Evolutionary conservation across 2,329 filamentous ascomycete species (phyloP).

Genomic region (Hymenoscyphus salicellus): DNA sequence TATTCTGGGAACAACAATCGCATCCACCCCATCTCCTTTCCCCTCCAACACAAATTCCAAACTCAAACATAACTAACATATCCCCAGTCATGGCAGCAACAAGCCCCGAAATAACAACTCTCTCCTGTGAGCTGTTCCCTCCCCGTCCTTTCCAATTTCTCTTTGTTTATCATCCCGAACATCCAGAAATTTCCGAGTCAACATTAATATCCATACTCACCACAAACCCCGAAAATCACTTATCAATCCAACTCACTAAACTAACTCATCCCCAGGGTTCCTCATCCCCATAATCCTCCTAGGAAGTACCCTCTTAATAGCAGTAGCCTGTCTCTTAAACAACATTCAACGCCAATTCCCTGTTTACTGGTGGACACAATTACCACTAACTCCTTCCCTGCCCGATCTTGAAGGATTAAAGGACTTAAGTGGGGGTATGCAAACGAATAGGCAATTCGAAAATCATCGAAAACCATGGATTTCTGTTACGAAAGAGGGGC

Average conservation of each 20-base stretch:
- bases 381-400: background rate
- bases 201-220: too few species aligned
- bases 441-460: background rate
- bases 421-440: background rate
- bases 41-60: background rate
- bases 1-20: too few species aligned
- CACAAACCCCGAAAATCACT: too few species aligned
- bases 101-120: slow-evolving; percentile 48
- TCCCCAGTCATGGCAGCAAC: slow-evolving; percentile 58
- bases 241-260: too few species aligned
- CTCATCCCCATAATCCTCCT: slow-evolving; percentile 62
- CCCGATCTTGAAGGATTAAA: background rate
- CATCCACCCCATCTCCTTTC: background rate
- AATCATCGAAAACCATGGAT: background rate
- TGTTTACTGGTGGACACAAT: slow-evolving; percentile 64
- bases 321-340: slow-evolving; percentile 62
- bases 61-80: background rate
- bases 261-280: slow-evolving; percentile 44
- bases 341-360: slow-evolving; percentile 65
- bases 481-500: background rate
- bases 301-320: slow-evolving; percentile 59
- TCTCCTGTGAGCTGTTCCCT: slow-evolving; percentile 49
- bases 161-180: too few species aligned
- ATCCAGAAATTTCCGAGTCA: too few species aligned
- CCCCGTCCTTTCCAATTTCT: too few species aligned